Conservation (phyloP, 768 basidiomycete species). For the Cystofilobasidium bisporidii region DNA sequence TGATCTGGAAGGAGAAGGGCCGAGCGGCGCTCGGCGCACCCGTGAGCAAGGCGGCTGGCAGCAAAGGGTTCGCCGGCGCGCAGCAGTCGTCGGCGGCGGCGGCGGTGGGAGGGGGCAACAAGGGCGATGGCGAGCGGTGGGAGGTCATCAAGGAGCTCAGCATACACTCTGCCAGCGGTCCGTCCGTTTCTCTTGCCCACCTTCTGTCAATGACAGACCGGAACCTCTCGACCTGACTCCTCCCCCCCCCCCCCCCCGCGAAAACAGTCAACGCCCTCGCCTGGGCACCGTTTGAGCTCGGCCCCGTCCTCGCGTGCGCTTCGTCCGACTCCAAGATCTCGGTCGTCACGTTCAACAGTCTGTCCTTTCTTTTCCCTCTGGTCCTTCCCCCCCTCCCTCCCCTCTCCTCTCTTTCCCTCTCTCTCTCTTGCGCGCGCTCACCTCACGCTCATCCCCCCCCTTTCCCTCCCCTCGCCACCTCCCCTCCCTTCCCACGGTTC, state of each 20-base stretch:
- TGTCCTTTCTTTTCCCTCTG: conserved; percentile 33
- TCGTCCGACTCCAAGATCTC: conserved; percentile 96
- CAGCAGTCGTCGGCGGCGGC: conserved; percentile 29
- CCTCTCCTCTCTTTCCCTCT: neutral
- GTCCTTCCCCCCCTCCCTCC: neutral
- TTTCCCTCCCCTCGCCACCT: neutral
- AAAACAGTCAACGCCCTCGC: conserved; percentile 83
- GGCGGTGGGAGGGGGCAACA: conserved; percentile 33
- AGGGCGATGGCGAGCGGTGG: conserved; percentile 55
- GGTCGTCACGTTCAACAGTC: conserved; percentile 92
- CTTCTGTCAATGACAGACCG: no score
- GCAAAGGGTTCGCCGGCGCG: neutral
- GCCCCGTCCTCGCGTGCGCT: conserved; percentile 91
- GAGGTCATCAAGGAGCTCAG: conserved; percentile 91
- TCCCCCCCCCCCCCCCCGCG: neutral
- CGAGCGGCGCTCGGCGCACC: conserved; percentile 28
- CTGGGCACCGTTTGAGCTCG: conserved; percentile 98
- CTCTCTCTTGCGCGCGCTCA: neutral
- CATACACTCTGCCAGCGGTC: conserved; percentile 86
- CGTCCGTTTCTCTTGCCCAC: conserved; percentile 31
- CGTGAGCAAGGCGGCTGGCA: neutral
- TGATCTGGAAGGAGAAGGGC: conserved; percentile 83
- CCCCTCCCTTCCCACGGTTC: no score
- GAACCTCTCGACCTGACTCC: no score
- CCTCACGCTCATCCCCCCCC: neutral